A percentile compares a stretch with the other conserved stretches of the same genome.
phyloP scores from a whole-genome alignment of 345 rosid species.

The Camelina laxa region DNA sequence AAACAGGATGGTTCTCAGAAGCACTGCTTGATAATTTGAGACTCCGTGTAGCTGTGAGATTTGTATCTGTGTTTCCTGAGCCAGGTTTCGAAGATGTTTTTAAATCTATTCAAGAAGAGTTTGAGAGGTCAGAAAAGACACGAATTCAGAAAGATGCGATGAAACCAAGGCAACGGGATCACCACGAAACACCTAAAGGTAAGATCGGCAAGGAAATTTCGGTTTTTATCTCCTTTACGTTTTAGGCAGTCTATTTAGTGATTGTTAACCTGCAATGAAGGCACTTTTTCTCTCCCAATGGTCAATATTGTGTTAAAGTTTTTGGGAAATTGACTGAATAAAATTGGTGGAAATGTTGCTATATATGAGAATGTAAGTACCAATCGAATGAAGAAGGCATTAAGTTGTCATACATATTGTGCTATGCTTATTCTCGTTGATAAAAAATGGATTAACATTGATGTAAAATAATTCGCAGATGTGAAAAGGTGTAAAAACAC shows the following conservation, averaged over 20 bases:
- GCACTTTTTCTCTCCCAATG: background rate
- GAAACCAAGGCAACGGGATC: conserved; percentile 51
- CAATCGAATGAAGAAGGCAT: background rate
- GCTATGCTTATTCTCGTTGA: conserved; percentile 11
- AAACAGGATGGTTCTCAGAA: conserved; percentile 85
- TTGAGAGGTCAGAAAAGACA: conserved; percentile 69
- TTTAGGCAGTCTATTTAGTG: conserved; percentile 18
- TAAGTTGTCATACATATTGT: background rate
- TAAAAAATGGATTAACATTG: background rate
- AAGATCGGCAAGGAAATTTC: background rate
- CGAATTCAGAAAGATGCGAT: conserved; percentile 51
- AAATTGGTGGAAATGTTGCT: background rate
- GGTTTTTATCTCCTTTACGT: conserved; percentile 3
- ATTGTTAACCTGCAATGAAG: background rate
- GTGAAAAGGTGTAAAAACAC: conserved; percentile 42
- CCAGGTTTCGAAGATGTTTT: conserved; percentile 65
- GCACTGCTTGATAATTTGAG: conserved; percentile 67
- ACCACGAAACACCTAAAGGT: conserved; percentile 55
- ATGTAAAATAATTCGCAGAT: conserved; percentile 41
- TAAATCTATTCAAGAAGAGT: conserved; percentile 66
- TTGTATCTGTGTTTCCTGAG: conserved; percentile 68
- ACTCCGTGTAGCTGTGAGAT: conserved; percentile 69
- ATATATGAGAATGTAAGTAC: background rate
- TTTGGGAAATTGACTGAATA: background rate
- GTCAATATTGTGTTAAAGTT: background rate